These are phyloP conservation scores for Colletotrichum sp. DNA, from an alignment of 2,329 filamentous ascomycete species.

Conservation along the genomic window DNA sequence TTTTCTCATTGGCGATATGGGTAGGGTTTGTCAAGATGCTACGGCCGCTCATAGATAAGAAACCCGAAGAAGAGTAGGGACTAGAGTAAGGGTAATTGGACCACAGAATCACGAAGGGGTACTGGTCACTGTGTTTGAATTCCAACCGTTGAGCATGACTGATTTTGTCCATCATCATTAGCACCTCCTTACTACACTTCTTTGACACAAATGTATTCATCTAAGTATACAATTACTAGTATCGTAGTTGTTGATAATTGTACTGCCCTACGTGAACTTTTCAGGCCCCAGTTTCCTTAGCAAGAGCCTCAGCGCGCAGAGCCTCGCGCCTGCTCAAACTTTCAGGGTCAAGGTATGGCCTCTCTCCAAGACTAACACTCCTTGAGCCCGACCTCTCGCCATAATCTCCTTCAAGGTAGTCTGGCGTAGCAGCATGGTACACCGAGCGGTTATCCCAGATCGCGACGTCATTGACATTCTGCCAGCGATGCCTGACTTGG, in stretches of 20 bases:
- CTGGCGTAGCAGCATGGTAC: constrained; percentile 59
- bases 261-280: background rate
- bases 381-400: constrained; percentile 55
- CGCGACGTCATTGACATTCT: constrained; percentile 51
- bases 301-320: constrained; percentile 3
- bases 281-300: background rate
- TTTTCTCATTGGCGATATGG: constrained; percentile 6
- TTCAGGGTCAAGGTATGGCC: constrained; percentile 56
- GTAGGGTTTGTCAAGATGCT: background rate
- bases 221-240: background rate
- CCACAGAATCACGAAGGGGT: background rate
- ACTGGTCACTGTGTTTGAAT: background rate
- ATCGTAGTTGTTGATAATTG: background rate
- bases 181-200: background rate
- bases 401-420: constrained; percentile 48
- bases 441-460: constrained; percentile 66
- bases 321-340: constrained; percentile 33
- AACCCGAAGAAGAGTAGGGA: background rate
- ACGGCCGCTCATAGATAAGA: constrained; percentile 2
- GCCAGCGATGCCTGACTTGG: constrained; percentile 54
- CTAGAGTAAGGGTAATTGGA: background rate
- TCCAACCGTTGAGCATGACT: fast-evolving
- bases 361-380: constrained; percentile 58
- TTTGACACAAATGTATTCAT: background rate
- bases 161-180: fast-evolving